Evolutionary conservation across 1,139 yeast species (phyloP), one percentile per base, ranked within the genome.

Genomic region (Pichia sp.): DNA sequence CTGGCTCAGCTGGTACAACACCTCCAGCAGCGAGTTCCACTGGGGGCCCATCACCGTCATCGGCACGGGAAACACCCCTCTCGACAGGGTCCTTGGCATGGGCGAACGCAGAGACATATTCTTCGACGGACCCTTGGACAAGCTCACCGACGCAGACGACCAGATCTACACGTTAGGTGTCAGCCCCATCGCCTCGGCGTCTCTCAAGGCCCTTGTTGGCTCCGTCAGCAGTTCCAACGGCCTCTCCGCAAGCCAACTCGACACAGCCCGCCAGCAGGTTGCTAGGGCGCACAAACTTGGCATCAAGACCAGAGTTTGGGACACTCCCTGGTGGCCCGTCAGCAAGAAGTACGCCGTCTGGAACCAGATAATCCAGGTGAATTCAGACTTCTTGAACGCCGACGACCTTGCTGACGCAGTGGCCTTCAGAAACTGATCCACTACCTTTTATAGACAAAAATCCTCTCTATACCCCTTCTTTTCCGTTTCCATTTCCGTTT

Each of bases 241-340:
- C 2, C 54, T 72, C 34, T 57, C 56, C 11, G 52, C 53, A 2
- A 51, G 51, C 13, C 50, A 47, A 19, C 40, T 38, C n/a, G 44
- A 8, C 16, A 38, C 13, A 4, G 44, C 31, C 15, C 15, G 16
- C 30, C 32, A 26, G 29, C 42, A 34, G 29, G 31, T 78, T 8
- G 61, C 65, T 1, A 57, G 51, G 8, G 75, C 80, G 1, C 81
- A 77, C 56, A 54, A 59, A 0, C 19, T 62, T 15, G 73, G 74
- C 7, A 58, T 79, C 36, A 67, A 69, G 55, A 70, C 78, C 1
- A 67, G 84, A 44, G 67, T 78, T 40, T 80, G 84, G 84, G 83
- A 76, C 41, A 75, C 78, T 2, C 83, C 84, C 0, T 63, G 66
- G 45, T 78, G 80, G 78, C 81, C 83, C 1, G 58, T 64, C 1